Conservation (phyloP, 148 eudicot genomes). For the Tetragonia tetragonoides region DNA sequence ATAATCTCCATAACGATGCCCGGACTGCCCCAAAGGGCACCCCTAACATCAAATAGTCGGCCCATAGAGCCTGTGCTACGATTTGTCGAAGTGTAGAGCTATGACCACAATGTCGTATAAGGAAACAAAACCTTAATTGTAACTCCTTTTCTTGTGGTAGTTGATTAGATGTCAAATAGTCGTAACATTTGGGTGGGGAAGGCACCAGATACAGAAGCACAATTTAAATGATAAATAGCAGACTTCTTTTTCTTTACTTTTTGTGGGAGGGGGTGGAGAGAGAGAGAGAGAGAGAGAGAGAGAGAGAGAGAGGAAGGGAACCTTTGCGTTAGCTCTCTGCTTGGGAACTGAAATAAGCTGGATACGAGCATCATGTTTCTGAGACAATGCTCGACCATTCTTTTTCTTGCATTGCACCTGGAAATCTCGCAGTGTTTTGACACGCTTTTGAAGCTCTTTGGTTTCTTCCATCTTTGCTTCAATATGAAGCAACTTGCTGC, state of each 20-base stretch:
- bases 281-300: too few species aligned
- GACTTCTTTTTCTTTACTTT: too few species aligned
- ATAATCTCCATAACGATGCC: too few species aligned
- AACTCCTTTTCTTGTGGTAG: too few species aligned
- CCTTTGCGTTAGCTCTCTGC: slow-evolving; percentile 52
- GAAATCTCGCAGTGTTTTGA: slow-evolving; percentile 57
- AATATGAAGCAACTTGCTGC: slow-evolving; percentile 61
- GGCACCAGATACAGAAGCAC: too few species aligned
- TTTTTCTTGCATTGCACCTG: slow-evolving; percentile 60
- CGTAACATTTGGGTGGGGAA: too few species aligned
- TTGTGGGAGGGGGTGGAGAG: too few species aligned
- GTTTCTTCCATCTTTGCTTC: slow-evolving; percentile 73
- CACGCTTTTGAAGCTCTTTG: slow-evolving; percentile 50
- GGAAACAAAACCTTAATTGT: background rate
- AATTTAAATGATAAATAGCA: too few species aligned
- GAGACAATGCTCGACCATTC: slow-evolving; percentile 56
- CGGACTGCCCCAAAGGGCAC: too few species aligned
- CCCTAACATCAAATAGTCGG: too few species aligned
- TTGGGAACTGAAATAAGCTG: slow-evolving; percentile 63
- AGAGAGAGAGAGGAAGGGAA: slow-evolving; percentile 17
- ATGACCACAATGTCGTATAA: background rate
- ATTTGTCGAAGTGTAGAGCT: background rate
- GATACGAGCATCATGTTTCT: slow-evolving; percentile 69
- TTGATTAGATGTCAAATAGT: background rate
- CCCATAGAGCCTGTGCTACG: too few species aligned